A percentile compares a stretch with the other conserved stretches of the same genome.
phyloP scores from a whole-genome alignment of 805 yeast genomes.

The Saccharomycopsis amapae region DNA sequence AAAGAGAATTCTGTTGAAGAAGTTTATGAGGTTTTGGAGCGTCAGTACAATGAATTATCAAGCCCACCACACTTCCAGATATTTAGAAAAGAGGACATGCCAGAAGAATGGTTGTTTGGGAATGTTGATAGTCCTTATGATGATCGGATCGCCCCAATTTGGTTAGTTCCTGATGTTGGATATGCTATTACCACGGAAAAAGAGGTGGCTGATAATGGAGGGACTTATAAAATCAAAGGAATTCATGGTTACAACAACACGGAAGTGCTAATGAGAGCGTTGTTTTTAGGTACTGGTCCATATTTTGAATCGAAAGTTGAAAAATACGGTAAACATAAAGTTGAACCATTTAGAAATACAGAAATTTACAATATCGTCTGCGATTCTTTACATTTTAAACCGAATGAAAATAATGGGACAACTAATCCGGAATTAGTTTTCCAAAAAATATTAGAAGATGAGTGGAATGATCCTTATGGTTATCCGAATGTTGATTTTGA shows the following conservation, averaged over 20 bases:
- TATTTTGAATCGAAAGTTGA: slow-evolving; percentile 39
- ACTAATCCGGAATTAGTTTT: too few species aligned
- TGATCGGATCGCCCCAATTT: slow-evolving; percentile 71
- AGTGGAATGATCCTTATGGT: slow-evolving; percentile 40
- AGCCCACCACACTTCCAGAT: slow-evolving; percentile 37
- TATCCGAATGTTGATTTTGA: slow-evolving; percentile 48
- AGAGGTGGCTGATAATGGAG: slow-evolving; percentile 33
- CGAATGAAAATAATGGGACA: slow-evolving; percentile 58
- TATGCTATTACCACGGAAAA: slow-evolving; percentile 61
- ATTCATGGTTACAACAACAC: slow-evolving; percentile 81
- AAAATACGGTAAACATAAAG: slow-evolving; percentile 26
- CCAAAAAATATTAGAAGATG: slow-evolving; percentile 25
- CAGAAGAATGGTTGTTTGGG: slow-evolving; percentile 31
- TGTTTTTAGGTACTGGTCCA: slow-evolving; percentile 79
- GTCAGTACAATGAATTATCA: slow-evolving; percentile 28
- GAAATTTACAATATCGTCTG: slow-evolving; percentile 73
- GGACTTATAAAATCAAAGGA: slow-evolving; percentile 58
- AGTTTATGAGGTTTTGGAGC: slow-evolving; percentile 38
- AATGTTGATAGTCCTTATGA: slow-evolving; percentile 30
- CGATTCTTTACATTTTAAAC: slow-evolving; percentile 45
- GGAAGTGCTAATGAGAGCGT: slow-evolving; percentile 73
- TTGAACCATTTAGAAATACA: slow-evolving; percentile 60
- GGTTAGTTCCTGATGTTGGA: slow-evolving; percentile 81
- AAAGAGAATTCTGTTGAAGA: slow-evolving; percentile 34
- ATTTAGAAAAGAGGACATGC: slow-evolving; percentile 49